phyloP scores from a whole-genome alignment of 2,329 filamentous ascomycete species.

The Blumeriella jaapii region DNA sequence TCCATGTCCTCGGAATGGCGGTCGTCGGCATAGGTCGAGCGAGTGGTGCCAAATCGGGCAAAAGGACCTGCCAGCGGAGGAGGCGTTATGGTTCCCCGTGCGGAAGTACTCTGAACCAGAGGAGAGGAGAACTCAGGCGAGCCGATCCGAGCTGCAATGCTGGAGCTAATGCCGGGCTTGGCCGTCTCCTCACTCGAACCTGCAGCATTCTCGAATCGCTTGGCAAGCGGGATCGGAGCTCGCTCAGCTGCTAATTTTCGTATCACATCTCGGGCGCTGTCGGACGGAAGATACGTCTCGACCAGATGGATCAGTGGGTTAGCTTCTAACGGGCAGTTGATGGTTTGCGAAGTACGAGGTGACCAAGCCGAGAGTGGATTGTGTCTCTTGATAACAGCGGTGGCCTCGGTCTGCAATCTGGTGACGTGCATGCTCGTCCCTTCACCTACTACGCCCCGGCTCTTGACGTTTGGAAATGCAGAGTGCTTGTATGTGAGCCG shows the following conservation, averaged over 20 bases:
- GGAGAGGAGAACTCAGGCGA: conserved; percentile 1
- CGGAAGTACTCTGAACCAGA: neutral
- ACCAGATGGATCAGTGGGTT: conserved; percentile 21
- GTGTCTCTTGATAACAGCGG: conserved; percentile 38
- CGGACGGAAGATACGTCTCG: conserved; percentile 17
- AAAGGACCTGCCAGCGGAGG: conserved; percentile 1
- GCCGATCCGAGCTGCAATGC: neutral
- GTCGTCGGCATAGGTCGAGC: conserved; percentile 1
- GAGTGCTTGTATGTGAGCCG: conserved; percentile 45
- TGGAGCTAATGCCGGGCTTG: conserved; percentile 6
- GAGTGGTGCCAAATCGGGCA: conserved; percentile 1
- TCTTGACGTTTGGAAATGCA: conserved; percentile 34
- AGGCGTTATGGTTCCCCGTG: neutral
- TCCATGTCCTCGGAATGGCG: conserved; percentile 17
- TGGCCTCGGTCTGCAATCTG: conserved; percentile 40
- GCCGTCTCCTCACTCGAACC: conserved; percentile 15
- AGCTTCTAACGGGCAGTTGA: conserved; percentile 21
- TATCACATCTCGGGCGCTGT: conserved; percentile 16
- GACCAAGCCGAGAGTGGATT: conserved; percentile 41
- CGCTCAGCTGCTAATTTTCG: conserved; percentile 15
- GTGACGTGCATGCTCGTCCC: conserved; percentile 35
- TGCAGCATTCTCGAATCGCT: neutral
- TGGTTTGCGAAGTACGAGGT: conserved; percentile 29
- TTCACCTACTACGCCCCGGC: conserved; percentile 6
- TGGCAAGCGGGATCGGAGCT: conserved; percentile 5